phyloP scores from a whole-genome alignment of 495 filamentous ascomycete species.

The Parmelia sp. region DNA sequence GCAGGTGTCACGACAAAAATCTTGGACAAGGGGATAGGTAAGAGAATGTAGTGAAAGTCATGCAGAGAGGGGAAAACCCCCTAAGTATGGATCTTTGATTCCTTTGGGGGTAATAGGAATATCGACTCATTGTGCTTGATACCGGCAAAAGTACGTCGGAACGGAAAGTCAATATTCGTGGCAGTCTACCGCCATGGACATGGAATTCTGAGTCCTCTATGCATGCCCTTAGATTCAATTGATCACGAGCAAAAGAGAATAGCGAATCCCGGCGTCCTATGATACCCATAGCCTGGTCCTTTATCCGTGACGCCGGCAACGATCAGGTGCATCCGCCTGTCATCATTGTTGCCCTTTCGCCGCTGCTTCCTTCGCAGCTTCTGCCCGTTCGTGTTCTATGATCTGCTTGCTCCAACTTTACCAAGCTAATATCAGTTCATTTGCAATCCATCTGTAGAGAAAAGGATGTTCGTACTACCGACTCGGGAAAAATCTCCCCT shows the following conservation, averaged over 20 bases:
- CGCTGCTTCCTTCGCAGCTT: conserved; percentile 43
- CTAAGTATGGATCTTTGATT: too few relatives aligned
- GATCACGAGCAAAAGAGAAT: background rate
- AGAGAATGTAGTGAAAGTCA: too few relatives aligned
- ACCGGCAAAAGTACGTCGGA: too few relatives aligned
- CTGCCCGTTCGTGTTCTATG: conserved; percentile 70
- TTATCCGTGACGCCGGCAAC: conserved; percentile 14
- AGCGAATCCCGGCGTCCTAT: background rate
- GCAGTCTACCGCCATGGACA: too few relatives aligned
- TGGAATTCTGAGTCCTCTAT: too few relatives aligned
- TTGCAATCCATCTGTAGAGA: background rate
- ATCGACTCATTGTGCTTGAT: too few relatives aligned
- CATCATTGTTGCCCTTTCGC: conserved; percentile 36
- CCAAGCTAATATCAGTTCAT: conserved; percentile 20
- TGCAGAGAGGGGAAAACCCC: too few relatives aligned
- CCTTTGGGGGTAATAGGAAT: too few relatives aligned
- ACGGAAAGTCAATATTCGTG: too few relatives aligned
- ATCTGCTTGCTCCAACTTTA: conserved; percentile 88
- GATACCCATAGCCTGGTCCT: background rate
- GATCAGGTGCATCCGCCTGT: background rate
- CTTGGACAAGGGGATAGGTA: too few relatives aligned
- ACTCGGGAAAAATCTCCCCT: conserved; percentile 85
- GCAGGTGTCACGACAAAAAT: background rate
- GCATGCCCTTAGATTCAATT: too few relatives aligned
- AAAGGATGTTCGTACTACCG: conserved; percentile 64